Evolutionary conservation across 768 basidiomycete genomes (phyloP), one percentile per base, ranked within the genome.

Genomic region (Naganishia kalamii): DNA sequence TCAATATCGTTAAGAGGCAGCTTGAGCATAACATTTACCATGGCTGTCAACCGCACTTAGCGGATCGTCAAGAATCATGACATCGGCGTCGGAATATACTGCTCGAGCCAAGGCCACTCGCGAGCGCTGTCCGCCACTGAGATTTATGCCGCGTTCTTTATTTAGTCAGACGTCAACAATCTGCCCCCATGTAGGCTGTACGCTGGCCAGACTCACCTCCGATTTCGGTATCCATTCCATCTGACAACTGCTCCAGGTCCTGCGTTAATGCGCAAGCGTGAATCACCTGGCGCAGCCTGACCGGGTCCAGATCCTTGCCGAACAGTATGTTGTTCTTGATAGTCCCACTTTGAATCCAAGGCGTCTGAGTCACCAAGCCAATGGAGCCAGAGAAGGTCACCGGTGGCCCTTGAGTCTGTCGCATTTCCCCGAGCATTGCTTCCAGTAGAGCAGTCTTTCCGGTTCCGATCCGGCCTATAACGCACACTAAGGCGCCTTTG

Each of bases 101-200:
- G 75, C 70, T 35, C 75, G 67, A 13, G 73, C 74, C 12, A 77
- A 52, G 33, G 71, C 73, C 15, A 75, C 65, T 59, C 75, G 68
- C 47, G 72, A 72, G 23, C 73, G 67, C 51, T 77, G 78, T 15
- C 75, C 77, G 1, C 74, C 79, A 1, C 75, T 78, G 3, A 80
- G 69, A 2, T 73, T 76, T 41, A 80, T 74, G 0, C 88, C 89
- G 72, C 86, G 86, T 77, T 91, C 88, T 15, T 90, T 90, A 69
- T n/a, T n/a, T n/a, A 93, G 88, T n/a, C n/a, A n/a, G n/a, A n/a
- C n/a, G n/a, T n/a, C n/a, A n/a, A n/a, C n/a, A n/a, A n/a, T n/a
- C n/a, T n/a, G n/a, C n/a, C n/a, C n/a, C n/a, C n/a, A n/a, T n/a
- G n/a, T 8, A 6, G 54, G 13, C 13, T 40, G 13, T 11, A 8